Percentiles rank a stretch among this genome's conserved stretches.
Conservation (phyloP, 2,329 filamentous ascomycete genomes). For the Exophiala phaeomuriformis region DNA sequence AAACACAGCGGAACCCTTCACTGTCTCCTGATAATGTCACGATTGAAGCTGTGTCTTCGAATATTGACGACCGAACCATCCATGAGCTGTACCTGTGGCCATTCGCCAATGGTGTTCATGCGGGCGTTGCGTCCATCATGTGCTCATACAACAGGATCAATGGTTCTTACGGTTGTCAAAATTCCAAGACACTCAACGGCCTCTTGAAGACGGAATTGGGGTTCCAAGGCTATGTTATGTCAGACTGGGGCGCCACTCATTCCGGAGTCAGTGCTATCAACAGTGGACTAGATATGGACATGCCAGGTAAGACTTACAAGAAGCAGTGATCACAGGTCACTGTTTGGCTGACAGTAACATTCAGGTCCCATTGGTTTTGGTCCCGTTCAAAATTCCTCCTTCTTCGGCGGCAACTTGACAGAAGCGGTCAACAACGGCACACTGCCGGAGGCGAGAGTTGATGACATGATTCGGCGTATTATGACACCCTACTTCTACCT, state of each 20-base stretch:
- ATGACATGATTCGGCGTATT: slow-evolving; percentile 44
- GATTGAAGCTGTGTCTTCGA: slow-evolving; percentile 40
- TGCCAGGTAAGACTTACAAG: slow-evolving; percentile 33
- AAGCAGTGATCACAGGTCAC: not conserved
- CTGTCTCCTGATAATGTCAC: slow-evolving; percentile 49
- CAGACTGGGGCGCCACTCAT: slow-evolving; percentile 42
- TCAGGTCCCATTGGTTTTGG: slow-evolving; percentile 8
- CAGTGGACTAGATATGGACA: slow-evolving; percentile 42
- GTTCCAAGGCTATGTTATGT: slow-evolving; percentile 44
- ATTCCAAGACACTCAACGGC: slow-evolving; percentile 40
- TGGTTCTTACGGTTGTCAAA: slow-evolving; percentile 44
- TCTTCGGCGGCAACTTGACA: slow-evolving; percentile 35
- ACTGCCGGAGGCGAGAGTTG: slow-evolving; percentile 35
- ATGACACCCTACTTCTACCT: slow-evolving; percentile 42
- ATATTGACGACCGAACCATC: slow-evolving; percentile 64
- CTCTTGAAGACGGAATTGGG: slow-evolving; percentile 47
- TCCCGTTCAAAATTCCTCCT: slow-evolving; percentile 18
- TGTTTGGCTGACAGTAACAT: not conserved
- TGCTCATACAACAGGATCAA: slow-evolving; percentile 44
- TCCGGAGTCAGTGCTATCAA: slow-evolving; percentile 36
- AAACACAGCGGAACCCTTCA: slow-evolving; percentile 33
- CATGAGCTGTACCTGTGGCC: slow-evolving; percentile 75
- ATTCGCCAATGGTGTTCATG: slow-evolving; percentile 63
- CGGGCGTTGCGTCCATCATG: slow-evolving; percentile 50
- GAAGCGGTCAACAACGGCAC: slow-evolving; percentile 35